Evolutionary conservation across 2,329 filamentous ascomycete genomes (phyloP).

Genomic region (Talaromyces islandicus): DNA sequence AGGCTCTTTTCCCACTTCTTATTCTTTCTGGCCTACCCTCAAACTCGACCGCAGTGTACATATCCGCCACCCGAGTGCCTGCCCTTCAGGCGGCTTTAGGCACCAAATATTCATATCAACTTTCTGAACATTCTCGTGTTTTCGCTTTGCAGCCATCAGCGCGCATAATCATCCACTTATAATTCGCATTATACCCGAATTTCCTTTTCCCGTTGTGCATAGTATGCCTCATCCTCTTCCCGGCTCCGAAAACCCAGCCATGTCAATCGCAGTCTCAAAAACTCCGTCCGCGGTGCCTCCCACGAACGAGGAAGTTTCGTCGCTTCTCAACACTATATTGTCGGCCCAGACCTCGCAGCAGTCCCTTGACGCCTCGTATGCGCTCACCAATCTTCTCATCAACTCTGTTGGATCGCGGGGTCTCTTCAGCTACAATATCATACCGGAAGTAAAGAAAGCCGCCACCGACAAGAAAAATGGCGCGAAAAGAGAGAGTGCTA

Average conservation of each 20-base stretch:
- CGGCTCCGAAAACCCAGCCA: conserved; percentile 33
- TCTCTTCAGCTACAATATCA: conserved; percentile 55
- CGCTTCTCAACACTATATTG: conserved; percentile 63
- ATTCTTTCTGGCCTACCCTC: background rate
- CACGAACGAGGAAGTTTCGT: conserved; percentile 59
- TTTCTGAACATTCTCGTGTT: background rate
- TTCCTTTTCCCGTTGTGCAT: conserved; percentile 1
- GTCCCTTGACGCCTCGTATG: conserved; percentile 63
- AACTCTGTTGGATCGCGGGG: conserved; percentile 61
- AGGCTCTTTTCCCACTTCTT: background rate
- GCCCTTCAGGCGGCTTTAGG: conserved; percentile 4
- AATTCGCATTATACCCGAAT: conserved; percentile 3
- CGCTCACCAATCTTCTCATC: conserved; percentile 57
- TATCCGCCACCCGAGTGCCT: conserved; percentile 2
- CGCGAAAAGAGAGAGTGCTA: conserved; percentile 76
- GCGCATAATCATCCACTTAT: background rate
- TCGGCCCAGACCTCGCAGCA: conserved; percentile 61
- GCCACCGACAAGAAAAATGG: conserved; percentile 92
- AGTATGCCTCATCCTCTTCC: conserved; percentile 44
- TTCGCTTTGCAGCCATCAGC: background rate
- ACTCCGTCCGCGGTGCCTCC: conserved; percentile 46
- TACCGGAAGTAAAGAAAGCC: conserved; percentile 65
- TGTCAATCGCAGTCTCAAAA: conserved; percentile 45
- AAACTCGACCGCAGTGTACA: conserved; percentile 2
- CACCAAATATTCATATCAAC: background rate